A percentile compares a stretch with the other conserved stretches of the same genome.
Evolutionary conservation across 495 filamentous ascomycete genomes (phyloP).

Genomic region (Mytilinidion resinicola): DNA sequence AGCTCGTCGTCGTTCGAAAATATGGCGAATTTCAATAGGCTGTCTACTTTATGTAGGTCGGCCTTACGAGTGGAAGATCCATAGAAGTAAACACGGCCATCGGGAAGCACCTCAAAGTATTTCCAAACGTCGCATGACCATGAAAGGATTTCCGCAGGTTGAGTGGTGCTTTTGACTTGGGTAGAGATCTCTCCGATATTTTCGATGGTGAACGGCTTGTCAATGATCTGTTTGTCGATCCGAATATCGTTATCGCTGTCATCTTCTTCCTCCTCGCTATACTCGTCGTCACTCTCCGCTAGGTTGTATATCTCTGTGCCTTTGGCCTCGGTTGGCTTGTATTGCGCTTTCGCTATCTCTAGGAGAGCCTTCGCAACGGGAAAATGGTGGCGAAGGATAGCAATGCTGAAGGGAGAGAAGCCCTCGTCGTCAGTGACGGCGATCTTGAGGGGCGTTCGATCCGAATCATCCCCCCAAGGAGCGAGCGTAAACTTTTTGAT

Average conservation of each 20-base stretch:
- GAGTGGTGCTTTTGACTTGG: constrained; percentile 53
- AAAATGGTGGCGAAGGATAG: constrained; percentile 55
- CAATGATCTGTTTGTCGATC: constrained; percentile 43
- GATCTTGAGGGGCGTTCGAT: constrained; percentile 54
- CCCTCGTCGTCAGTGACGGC: constrained; percentile 45
- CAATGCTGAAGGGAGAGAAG: constrained; percentile 56
- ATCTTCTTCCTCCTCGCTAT: constrained; percentile 38
- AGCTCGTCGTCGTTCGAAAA: constrained; percentile 37
- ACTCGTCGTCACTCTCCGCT: constrained; percentile 35
- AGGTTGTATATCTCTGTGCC: constrained; percentile 9
- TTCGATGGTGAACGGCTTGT: constrained; percentile 62
- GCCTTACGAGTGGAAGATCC: not conserved
- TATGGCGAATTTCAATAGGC: constrained; percentile 37
- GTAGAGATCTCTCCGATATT: constrained; percentile 59
- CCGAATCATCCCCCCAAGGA: constrained; percentile 36
- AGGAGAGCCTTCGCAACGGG: constrained; percentile 57
- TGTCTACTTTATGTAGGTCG: not conserved
- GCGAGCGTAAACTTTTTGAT: constrained; percentile 50
- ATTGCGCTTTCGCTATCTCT: constrained; percentile 61
- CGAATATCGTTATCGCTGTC: constrained; percentile 38
- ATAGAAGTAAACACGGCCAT: not conserved
- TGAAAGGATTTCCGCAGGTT: constrained; percentile 44
- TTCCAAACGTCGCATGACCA: constrained; percentile 30
- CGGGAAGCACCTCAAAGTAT: constrained; percentile 36
- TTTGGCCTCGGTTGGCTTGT: constrained; percentile 41